Evolutionary conservation across 768 basidiomycete genomes (phyloP).

Genomic region (Amanita rimosa): DNA sequence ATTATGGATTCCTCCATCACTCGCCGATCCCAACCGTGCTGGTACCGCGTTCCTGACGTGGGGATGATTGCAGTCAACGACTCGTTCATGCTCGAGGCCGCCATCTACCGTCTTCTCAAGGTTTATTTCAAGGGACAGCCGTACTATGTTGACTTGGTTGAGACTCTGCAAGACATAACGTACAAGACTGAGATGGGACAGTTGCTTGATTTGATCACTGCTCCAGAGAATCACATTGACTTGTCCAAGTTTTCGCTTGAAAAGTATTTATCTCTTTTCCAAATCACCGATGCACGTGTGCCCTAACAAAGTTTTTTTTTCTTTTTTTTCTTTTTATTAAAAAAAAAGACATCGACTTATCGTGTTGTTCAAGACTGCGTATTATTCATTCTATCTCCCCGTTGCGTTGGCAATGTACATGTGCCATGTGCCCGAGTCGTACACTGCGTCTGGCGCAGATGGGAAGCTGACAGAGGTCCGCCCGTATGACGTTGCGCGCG

Average conservation of each 20-base stretch:
- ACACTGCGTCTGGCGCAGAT: slow-evolving; percentile 17
- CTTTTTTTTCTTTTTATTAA: background rate
- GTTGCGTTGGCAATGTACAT: slow-evolving; percentile 90
- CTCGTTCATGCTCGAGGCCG: slow-evolving; percentile 88
- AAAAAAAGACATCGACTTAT: background rate
- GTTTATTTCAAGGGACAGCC: slow-evolving; percentile 69
- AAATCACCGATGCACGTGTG: no score
- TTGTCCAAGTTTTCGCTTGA: slow-evolving; percentile 79
- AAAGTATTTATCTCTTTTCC: slow-evolving; percentile 35
- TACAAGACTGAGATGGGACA: slow-evolving; percentile 96
- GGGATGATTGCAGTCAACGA: slow-evolving; percentile 92
- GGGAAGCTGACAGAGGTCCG: slow-evolving; percentile 18
- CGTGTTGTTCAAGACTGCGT: slow-evolving; percentile 48
- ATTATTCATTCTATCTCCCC: slow-evolving; percentile 87
- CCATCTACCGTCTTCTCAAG: slow-evolving; percentile 88
- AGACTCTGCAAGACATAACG: slow-evolving; percentile 83
- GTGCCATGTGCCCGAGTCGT: slow-evolving; percentile 45
- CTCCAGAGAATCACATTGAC: slow-evolving; percentile 84
- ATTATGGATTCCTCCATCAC: slow-evolving; percentile 97
- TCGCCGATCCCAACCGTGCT: slow-evolving; percentile 90
- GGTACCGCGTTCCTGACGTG: slow-evolving; percentile 61
- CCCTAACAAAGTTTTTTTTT: background rate
- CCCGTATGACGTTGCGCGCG: slow-evolving; percentile 63
- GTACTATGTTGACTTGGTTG: slow-evolving; percentile 84
- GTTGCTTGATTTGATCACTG: slow-evolving; percentile 91